Evolutionary conservation across 2,329 filamentous ascomycete species (phyloP), one percentile per base, ranked within the genome.

Genomic region (Colletotrichum sp.): DNA sequence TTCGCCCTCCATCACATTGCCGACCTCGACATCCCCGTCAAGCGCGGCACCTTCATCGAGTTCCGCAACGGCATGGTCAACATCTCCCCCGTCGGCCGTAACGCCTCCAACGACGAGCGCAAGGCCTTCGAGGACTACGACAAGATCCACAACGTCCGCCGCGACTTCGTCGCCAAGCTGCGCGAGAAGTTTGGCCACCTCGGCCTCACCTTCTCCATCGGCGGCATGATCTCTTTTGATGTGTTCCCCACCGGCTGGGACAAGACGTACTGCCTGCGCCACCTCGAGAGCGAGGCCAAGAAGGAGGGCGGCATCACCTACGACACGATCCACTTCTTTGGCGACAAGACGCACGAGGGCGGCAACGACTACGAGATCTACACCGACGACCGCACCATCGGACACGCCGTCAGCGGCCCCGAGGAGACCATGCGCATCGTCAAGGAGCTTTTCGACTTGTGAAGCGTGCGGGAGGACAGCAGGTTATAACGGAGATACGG

Each of bases 321-420:
- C 89, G 95, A 92, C 80, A 96, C 92, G 60, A 94, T 99, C 80
- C 97, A 99, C 89, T 99, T 99, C 91, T 99, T 99, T 82, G 97
- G 97, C 79, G 97, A 99, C 90, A 99, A 99, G 93, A 95, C 95
- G 30, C 93, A 92, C 83, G 86, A 93, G 84, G 96, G 97, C 78
- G 97, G 97, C 77, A 99, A 99, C 85, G 97, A 99, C 86, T 96
- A 93, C 84, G 96, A 99, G 88, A 98, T 99, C 83, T 99, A 94
- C 86, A 89, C 87, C 79, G 96, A 99, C 84, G 82, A 90, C 71
- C 90, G 96, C 82, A 98, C 95, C 43, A 93, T 94, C 76, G 97
- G 97, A 3, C 97, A 99, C 86, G 89, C 93, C 30, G 97, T 99
- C 79, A 92, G 89, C 79, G 91, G 90, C 57, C 96, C 96, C 8